Evolutionary conservation across 805 yeast species (phyloP).

Genomic region (Trichomonascus vanleenenianus): DNA sequence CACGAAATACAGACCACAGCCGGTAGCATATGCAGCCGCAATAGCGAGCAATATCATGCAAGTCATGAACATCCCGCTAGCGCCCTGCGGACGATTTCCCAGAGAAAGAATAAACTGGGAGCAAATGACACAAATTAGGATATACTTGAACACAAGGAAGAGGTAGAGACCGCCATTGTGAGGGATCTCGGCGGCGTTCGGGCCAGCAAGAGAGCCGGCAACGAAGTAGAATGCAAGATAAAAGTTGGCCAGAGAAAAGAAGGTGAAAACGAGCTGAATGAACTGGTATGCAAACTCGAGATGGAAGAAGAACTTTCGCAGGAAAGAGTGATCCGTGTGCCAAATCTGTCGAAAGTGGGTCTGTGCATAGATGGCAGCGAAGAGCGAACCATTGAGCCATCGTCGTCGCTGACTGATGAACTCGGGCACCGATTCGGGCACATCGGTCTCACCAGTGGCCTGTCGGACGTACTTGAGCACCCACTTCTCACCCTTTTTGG

Average conservation of each 20-base stretch:
- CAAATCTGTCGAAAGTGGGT: conserved; percentile 81
- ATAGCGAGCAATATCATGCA: conserved; percentile 66
- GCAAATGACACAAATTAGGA: conserved; percentile 72
- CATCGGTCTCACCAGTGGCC: conserved; percentile 96
- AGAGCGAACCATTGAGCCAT: conserved; percentile 97
- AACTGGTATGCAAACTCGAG: conserved; percentile 86
- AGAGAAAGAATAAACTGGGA: conserved; percentile 88
- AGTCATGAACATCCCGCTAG: conserved; percentile 64
- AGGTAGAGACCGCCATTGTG: conserved; percentile 67
- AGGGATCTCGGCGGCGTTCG: conserved; percentile 31
- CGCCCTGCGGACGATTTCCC: conserved; percentile 98
- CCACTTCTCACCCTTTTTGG: conserved; percentile 78
- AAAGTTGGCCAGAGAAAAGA: conserved; percentile 89
- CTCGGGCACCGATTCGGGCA: conserved; percentile 90
- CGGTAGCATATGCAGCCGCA: conserved; percentile 74
- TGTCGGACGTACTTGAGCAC: conserved; percentile 83
- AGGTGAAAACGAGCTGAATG: conserved; percentile 70
- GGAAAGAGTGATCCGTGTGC: conserved; percentile 74
- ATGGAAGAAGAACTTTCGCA: conserved; percentile 76
- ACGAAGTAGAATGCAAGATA: conserved; percentile 87
- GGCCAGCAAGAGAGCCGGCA: conserved; percentile 69
- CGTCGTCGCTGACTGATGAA: conserved; percentile 94
- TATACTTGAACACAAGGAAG: conserved; percentile 79
- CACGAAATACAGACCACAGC: conserved; percentile 78
- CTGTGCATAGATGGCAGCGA: conserved; percentile 89